These are phyloP conservation scores for Rhododendron vialii DNA, from an alignment of 148 eudicot species.

Conservation along the genomic window DNA sequence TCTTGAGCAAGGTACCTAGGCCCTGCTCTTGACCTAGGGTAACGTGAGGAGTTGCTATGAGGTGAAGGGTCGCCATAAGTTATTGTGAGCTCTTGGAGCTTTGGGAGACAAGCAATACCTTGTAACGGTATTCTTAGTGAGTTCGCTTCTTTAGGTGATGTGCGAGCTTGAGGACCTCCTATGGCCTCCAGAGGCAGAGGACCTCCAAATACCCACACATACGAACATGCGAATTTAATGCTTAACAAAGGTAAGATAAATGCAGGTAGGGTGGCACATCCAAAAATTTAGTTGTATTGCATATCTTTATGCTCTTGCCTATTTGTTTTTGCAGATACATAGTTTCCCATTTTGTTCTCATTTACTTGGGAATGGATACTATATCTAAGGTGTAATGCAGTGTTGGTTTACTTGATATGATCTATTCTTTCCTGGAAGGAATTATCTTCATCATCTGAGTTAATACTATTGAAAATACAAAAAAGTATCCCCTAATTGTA, in stretches of 20 bases:
- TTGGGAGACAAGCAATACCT: neutral
- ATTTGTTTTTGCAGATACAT: neutral
- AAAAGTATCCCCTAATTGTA: slow-evolving; percentile 67
- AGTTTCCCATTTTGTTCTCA: neutral
- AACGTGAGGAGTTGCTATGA: too few relatives aligned
- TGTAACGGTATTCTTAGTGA: neutral
- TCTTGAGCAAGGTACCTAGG: too few relatives aligned
- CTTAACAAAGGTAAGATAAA: neutral
- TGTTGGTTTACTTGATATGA: neutral
- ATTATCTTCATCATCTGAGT: neutral
- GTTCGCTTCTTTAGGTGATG: neutral
- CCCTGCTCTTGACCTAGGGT: too few relatives aligned
- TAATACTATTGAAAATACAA: slow-evolving; percentile 34
- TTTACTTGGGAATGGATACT: neutral
- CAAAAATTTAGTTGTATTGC: neutral
- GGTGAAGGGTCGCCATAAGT: too few relatives aligned
- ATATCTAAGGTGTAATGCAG: neutral
- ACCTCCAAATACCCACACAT: neutral
- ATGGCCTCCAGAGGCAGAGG: neutral
- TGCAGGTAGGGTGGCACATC: neutral
- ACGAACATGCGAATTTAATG: neutral
- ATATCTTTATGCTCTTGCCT: neutral
- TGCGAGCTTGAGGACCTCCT: neutral
- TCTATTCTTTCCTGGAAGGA: neutral
- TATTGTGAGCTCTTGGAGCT: neutral